phyloP scores from a whole-genome alignment of 2,329 filamentous ascomycete genomes.

The Sordariomycetes sp. region DNA sequence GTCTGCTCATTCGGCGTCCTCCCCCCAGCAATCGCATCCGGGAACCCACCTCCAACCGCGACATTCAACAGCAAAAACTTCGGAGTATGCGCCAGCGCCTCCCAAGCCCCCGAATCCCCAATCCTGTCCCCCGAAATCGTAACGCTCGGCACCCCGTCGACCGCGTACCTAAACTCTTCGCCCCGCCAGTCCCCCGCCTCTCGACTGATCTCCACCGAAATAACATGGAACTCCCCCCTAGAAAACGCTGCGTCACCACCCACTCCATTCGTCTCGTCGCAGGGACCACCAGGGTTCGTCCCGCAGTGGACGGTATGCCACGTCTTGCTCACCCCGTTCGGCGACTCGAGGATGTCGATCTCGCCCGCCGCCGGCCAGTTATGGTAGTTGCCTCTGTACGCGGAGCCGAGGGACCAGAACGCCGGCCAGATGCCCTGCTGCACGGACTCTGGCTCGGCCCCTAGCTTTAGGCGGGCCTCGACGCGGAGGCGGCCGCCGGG shows the following conservation, averaged over 20 bases:
- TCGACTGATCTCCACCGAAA: constrained; percentile 19
- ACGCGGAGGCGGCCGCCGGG: constrained; percentile 20
- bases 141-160: constrained; percentile 16
- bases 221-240: constrained; percentile 18
- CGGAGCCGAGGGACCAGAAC: constrained; percentile 28
- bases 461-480: constrained; percentile 23
- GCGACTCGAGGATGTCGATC: constrained; percentile 29
- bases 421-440: constrained; percentile 32
- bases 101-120: constrained; percentile 15
- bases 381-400: constrained; percentile 20
- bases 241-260: constrained; percentile 10
- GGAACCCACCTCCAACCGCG: constrained; percentile 23
- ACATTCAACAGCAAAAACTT: constrained; percentile 24
- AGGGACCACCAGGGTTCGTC: constrained; percentile 21
- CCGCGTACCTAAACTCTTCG: constrained; percentile 20
- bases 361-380: constrained; percentile 29
- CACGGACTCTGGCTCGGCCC: constrained; percentile 10
- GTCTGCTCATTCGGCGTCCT: constrained; percentile 20
- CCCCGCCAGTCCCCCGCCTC: constrained; percentile 14
- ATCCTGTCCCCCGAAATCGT: constrained; percentile 14
- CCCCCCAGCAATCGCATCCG: constrained; percentile 17
- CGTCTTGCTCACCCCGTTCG: constrained; percentile 21
- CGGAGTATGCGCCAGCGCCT: constrained; percentile 13
- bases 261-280: constrained; percentile 24
- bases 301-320: constrained; percentile 29